Evolutionary conservation across 2,329 filamentous ascomycete genomes (phyloP).

Genomic region (Thielaviopsis populi): DNA sequence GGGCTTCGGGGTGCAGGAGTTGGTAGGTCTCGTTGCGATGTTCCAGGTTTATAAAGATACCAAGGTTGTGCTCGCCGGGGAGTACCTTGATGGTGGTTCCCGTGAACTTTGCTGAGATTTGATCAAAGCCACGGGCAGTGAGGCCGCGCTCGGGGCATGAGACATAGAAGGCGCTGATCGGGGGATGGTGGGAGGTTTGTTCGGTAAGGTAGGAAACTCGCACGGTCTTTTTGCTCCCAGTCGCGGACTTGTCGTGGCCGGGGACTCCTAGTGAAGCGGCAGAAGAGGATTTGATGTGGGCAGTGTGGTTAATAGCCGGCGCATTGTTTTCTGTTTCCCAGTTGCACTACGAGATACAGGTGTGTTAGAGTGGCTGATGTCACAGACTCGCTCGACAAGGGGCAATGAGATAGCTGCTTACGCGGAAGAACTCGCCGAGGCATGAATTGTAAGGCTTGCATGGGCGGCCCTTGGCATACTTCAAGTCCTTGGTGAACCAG

Average conservation of each 20-base stretch:
- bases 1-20: constrained; percentile 84
- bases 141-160: constrained; percentile 85
- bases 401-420: constrained; percentile 29
- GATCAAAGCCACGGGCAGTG: constrained; percentile 78
- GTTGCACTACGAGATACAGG: constrained; percentile 49
- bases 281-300: constrained; percentile 31
- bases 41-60: constrained; percentile 82
- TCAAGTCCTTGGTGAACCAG: constrained; percentile 98
- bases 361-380: not conserved
- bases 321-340: constrained; percentile 81
- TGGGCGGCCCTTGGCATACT: constrained; percentile 96
- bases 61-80: constrained; percentile 83
- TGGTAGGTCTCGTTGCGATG: constrained; percentile 83
- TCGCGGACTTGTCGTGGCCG: constrained; percentile 30
- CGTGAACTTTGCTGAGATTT: constrained; percentile 94
- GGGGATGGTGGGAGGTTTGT: constrained; percentile 94
- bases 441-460: constrained; percentile 99
- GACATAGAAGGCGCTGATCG: constrained; percentile 89
- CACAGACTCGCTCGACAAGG: not conserved
- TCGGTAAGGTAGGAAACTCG: constrained; percentile 90
- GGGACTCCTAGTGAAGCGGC: constrained; percentile 37
- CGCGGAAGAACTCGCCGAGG: constrained; percentile 90
- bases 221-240: constrained; percentile 37
- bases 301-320: constrained; percentile 44
- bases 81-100: constrained; percentile 85